Evolutionary conservation across 1,284 basidiomycete genomes (phyloP).

Genomic region (Testicularia cyperi): DNA sequence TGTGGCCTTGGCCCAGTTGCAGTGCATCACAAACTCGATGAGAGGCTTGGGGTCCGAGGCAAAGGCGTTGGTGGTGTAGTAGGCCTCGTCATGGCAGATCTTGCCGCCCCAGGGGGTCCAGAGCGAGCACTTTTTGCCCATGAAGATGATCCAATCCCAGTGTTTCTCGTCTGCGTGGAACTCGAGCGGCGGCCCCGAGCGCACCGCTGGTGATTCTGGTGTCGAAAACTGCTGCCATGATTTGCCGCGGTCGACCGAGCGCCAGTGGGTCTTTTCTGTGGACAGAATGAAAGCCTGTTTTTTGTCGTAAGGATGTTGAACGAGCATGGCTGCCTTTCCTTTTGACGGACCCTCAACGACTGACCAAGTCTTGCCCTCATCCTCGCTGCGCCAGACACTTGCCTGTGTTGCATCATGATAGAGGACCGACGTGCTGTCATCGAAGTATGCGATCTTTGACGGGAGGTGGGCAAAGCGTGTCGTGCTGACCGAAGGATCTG

Average conservation of each 20-base stretch:
- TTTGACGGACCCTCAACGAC: constrained; percentile 68
- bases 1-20: constrained; percentile 56
- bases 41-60: constrained; percentile 37
- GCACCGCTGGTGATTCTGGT: constrained; percentile 42
- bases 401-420: constrained; percentile 76
- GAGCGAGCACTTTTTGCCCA: constrained; percentile 46
- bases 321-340: constrained; percentile 71
- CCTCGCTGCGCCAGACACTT: constrained; percentile 75
- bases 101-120: constrained; percentile 51
- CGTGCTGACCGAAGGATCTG: constrained; percentile 60
- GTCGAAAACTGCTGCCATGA: constrained; percentile 56
- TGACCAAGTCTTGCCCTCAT: constrained; percentile 85
- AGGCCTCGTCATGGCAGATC: constrained; percentile 61
- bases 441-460: constrained; percentile 85
- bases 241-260: constrained; percentile 49
- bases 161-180: constrained; percentile 55
- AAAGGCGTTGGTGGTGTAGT: constrained; percentile 54
- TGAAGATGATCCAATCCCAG: constrained; percentile 51
- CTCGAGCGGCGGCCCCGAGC: constrained; percentile 46
- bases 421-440: constrained; percentile 79
- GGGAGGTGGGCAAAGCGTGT: constrained; percentile 68
- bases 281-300: constrained; percentile 53
- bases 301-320: constrained; percentile 84
- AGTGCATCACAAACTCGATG: constrained; percentile 52
- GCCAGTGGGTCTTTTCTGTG: constrained; percentile 47